These are phyloP conservation scores for Hanseniaspora hatyaiensis DNA, from an alignment of 805 yeast genomes.

Conservation along the genomic window DNA sequence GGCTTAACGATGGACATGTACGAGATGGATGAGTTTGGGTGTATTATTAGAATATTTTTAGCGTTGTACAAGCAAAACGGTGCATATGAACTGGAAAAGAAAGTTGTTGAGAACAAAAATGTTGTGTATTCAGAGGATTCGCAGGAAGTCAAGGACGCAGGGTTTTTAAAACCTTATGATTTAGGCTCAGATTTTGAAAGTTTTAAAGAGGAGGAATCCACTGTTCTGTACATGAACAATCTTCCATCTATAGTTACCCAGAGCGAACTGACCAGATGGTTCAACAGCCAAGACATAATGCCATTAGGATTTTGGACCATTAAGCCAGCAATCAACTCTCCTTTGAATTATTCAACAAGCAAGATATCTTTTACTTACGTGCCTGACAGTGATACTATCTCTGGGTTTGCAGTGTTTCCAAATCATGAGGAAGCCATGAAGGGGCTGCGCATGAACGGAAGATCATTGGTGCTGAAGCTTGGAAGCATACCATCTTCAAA, in stretches of 20 bases:
- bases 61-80: conserved; percentile 14
- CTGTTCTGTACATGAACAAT: conserved; percentile 68
- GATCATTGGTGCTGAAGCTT: conserved; percentile 29
- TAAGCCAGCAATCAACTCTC: conserved; percentile 37
- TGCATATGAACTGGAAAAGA: conserved; percentile 5
- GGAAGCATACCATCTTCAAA: conserved; percentile 18
- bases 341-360: conserved; percentile 17
- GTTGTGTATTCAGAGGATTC: background rate
- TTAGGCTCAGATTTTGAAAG: conserved; percentile 57
- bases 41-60: conserved; percentile 16
- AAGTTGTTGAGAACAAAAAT: background rate
- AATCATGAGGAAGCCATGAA: conserved; percentile 80
- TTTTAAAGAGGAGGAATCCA: conserved; percentile 60
- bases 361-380: conserved; percentile 22
- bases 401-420: conserved; percentile 78
- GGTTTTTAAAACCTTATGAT: conserved; percentile 69
- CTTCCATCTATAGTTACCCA: conserved; percentile 80
- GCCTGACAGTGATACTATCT: conserved; percentile 40
- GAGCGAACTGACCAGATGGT: conserved; percentile 83
- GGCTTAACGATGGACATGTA: conserved; percentile 17
- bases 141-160: conserved; percentile 25
- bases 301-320: conserved; percentile 87
- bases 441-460: conserved; percentile 67
- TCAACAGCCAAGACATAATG: conserved; percentile 71
- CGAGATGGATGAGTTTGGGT: conserved; percentile 18